phyloP scores from a whole-genome alignment of 768 basidiomycete genomes.

The Gyrodon lividus region DNA sequence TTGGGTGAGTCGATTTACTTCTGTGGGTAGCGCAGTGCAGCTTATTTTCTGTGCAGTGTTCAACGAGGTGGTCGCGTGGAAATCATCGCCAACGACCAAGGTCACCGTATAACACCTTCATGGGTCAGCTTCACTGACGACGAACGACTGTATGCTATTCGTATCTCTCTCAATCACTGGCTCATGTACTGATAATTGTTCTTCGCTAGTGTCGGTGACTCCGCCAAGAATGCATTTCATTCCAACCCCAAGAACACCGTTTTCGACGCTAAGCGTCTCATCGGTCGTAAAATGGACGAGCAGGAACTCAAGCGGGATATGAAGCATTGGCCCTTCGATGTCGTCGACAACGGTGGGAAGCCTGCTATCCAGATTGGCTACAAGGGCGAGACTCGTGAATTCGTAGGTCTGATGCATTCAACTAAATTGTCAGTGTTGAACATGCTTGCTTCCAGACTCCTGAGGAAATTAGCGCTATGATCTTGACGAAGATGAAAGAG shows the following conservation, averaged over 20 bases:
- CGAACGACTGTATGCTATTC: slow-evolving; percentile 54
- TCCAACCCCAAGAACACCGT: slow-evolving; percentile 91
- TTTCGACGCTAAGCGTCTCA: slow-evolving; percentile 95
- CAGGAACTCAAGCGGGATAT: slow-evolving; percentile 76
- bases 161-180: accelerated
- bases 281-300: slow-evolving; percentile 84
- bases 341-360: slow-evolving; percentile 77
- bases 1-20: slow-evolving; percentile 60
- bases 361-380: slow-evolving; percentile 76
- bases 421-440: background rate
- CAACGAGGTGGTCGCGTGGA: slow-evolving; percentile 84
- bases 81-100: slow-evolving; percentile 88
- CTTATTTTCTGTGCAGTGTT: slow-evolving; percentile 47
- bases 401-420: slow-evolving; percentile 51
- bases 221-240: slow-evolving; percentile 94
- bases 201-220: slow-evolving; percentile 71
- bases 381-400: slow-evolving; percentile 77
- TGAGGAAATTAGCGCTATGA: slow-evolving; percentile 95
- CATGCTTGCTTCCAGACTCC: slow-evolving; percentile 58
- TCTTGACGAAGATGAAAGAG: slow-evolving; percentile 98
- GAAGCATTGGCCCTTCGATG: slow-evolving; percentile 90
- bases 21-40: background rate
- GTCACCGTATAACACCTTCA: slow-evolving; percentile 86
- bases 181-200: background rate
- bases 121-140: slow-evolving; percentile 83